These are phyloP conservation scores for Colletotrichum phormii DNA, from an alignment of 2,329 filamentous ascomycete genomes.

Conservation along the genomic window DNA sequence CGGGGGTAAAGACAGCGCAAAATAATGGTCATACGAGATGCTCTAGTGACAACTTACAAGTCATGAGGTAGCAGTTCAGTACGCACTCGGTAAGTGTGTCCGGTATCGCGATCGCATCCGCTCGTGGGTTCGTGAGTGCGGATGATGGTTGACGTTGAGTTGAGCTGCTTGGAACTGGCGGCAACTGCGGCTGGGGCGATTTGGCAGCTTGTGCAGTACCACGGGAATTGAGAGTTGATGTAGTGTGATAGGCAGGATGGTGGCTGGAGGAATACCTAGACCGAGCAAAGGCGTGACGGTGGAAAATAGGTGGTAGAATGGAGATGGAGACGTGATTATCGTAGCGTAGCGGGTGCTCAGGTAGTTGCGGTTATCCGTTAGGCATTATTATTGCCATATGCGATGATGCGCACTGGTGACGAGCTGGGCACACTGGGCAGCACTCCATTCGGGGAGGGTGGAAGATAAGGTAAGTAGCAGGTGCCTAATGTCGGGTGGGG, in stretches of 20 bases:
- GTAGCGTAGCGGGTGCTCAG: neutral
- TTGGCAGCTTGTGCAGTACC: neutral
- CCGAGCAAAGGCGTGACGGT: neutral
- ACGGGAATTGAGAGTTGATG: neutral
- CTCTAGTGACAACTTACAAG: neutral
- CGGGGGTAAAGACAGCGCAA: neutral
- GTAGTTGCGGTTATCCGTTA: conserved; percentile 8
- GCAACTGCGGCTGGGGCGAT: neutral
- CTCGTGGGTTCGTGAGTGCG: neutral
- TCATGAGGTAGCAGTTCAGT: neutral
- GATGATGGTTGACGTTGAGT: neutral
- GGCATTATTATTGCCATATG: neutral
- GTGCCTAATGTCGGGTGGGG: neutral
- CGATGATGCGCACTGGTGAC: neutral
- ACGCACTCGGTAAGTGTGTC: neutral
- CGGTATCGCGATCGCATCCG: neutral
- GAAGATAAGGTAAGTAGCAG: neutral
- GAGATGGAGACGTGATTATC: neutral
- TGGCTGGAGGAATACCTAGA: neutral
- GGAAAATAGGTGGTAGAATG: neutral
- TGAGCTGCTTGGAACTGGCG: neutral
- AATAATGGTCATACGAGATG: neutral
- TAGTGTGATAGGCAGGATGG: neutral
- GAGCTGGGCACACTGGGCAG: too few species aligned
- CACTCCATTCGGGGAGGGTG: too few species aligned